Evolutionary conservation across 257 asterid species (phyloP).

Genomic region (Fraxinus anomala): DNA sequence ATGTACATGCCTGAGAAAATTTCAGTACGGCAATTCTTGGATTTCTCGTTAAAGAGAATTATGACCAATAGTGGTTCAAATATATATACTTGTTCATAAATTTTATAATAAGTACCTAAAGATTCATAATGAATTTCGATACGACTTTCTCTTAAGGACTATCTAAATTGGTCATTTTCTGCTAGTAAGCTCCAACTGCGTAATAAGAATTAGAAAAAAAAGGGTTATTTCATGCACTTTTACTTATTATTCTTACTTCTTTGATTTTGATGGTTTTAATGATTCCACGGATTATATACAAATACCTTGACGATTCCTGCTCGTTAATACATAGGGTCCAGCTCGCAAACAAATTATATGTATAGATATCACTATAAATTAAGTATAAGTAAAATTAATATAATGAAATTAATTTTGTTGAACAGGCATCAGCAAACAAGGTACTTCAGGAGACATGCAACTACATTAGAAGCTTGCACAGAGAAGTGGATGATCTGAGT

Average conservation of each 20-base stretch:
- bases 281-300: neutral
- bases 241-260: neutral
- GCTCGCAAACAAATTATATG: no score
- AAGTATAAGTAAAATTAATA: neutral
- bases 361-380: no score
- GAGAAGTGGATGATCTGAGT: slow-evolving; percentile 84
- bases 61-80: no score
- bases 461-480: slow-evolving; percentile 79
- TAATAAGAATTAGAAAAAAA: neutral
- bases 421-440: slow-evolving; percentile 83
- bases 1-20: no score
- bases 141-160: neutral
- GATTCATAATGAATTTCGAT: neutral
- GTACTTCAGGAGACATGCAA: slow-evolving; percentile 97
- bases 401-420: neutral
- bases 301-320: no score
- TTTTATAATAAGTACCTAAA: neutral
- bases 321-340: neutral
- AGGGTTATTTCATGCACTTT: neutral
- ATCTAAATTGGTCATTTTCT: neutral
- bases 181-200: neutral
- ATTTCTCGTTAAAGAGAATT: no score
- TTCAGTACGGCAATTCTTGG: no score
- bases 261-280: neutral
- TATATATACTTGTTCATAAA: neutral